Conservation (phyloP, 257 asterid genomes). For the Przewalskia tangutica region DNA sequence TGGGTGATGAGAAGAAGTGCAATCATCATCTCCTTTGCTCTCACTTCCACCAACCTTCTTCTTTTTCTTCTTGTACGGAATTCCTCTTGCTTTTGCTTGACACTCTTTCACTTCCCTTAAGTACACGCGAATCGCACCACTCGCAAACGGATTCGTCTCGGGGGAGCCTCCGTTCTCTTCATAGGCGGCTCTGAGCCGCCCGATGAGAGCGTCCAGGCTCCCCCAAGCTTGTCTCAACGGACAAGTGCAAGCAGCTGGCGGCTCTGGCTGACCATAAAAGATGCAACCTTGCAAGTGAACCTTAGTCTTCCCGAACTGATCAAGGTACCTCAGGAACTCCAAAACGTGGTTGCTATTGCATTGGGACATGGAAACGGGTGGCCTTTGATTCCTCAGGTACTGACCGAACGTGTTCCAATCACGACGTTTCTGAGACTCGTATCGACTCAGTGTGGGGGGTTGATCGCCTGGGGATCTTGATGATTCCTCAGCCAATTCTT, state of each 20-base stretch:
- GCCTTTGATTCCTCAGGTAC: conserved; percentile 53
- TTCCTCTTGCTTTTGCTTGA: conserved; percentile 63
- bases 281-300: conserved; percentile 68
- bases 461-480: conserved; percentile 34
- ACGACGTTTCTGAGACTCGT: conserved; percentile 63
- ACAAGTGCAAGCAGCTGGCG: conserved; percentile 70
- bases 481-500: conserved; percentile 39
- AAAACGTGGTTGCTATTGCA: conserved; percentile 61
- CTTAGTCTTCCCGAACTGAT: conserved; percentile 77
- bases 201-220: conserved; percentile 67
- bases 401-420: conserved; percentile 87
- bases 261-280: conserved; percentile 73
- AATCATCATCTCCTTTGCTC: conserved; percentile 25
- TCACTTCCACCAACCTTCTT: conserved; percentile 22
- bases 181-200: conserved; percentile 70
- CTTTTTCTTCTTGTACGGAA: conserved; percentile 70
- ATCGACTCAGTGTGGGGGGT: conserved; percentile 36
- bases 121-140: conserved; percentile 54
- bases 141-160: conserved; percentile 63
- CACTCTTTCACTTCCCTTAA: conserved; percentile 66
- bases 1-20: conserved; percentile 31
- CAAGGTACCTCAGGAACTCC: conserved; percentile 51
- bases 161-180: conserved; percentile 77
- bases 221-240: conserved; percentile 83
- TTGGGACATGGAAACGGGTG: conserved; percentile 40